Conservation (phyloP, 2,329 filamentous ascomycete genomes). For the Geosmithia flava region DNA sequence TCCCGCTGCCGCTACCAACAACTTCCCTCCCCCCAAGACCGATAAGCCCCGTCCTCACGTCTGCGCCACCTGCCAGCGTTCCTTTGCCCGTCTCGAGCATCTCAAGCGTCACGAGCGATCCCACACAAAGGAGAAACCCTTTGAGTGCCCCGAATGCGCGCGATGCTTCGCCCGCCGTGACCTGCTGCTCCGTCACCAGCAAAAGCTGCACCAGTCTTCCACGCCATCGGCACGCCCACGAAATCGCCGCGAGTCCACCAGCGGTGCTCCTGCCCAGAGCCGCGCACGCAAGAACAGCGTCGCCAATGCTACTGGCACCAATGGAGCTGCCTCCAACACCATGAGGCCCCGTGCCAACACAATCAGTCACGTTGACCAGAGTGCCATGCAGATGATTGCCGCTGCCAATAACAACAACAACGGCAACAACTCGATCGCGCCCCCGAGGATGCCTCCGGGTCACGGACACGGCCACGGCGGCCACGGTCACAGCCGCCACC, state of each 20-base stretch:
- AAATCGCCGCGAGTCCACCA: constrained; percentile 82
- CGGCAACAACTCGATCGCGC: constrained; percentile 36
- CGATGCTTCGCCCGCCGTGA: constrained; percentile 92
- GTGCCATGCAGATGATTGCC: constrained; percentile 60
- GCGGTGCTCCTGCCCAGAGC: constrained; percentile 52
- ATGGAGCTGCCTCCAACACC: constrained; percentile 31
- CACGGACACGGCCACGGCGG: constrained; percentile 9
- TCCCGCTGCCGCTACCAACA: constrained; percentile 31
- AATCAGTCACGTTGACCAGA: constrained; percentile 81
- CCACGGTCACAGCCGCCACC: constrained; percentile 55
- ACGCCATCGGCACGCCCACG: constrained; percentile 78
- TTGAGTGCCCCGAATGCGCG: constrained; percentile 89
- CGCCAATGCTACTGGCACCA: constrained; percentile 40
- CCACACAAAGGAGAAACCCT: constrained; percentile 98
- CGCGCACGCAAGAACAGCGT: constrained; percentile 89
- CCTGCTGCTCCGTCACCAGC: constrained; percentile 85
- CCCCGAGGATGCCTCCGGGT: constrained; percentile 33
- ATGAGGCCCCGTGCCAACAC: constrained; percentile 92
- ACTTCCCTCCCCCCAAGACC: constrained; percentile 77
- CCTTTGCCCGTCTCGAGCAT: constrained; percentile 90
- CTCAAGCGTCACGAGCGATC: constrained; percentile 94
- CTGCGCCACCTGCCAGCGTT: constrained; percentile 80
- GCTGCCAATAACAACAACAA: constrained; percentile 21
- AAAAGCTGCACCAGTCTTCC: constrained; percentile 92
- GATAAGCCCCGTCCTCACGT: constrained; percentile 95